These are phyloP conservation scores for Iris pallida DNA, from an alignment of 116 monocot genomes.

Conservation along the genomic window DNA sequence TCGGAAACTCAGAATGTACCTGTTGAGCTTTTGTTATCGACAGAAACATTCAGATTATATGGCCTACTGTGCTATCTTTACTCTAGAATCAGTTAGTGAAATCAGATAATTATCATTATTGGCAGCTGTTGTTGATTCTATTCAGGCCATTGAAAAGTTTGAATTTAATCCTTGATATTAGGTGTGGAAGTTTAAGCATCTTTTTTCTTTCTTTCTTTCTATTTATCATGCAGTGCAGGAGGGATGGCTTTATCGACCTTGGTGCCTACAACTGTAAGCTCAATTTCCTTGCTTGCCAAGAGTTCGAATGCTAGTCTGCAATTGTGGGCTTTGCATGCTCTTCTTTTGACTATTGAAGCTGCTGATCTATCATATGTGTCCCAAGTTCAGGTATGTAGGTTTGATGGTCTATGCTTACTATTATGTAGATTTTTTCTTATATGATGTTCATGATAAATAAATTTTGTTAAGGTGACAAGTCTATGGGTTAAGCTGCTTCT, in stretches of 20 bases:
- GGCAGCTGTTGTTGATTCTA: too few species aligned
- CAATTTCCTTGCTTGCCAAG: slow-evolving; percentile 65
- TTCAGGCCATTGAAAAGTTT: too few species aligned
- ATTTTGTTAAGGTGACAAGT: too few species aligned
- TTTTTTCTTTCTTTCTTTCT: not conserved
- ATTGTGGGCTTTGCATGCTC: slow-evolving; percentile 88
- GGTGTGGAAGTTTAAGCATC: too few species aligned
- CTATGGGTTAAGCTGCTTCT: too few species aligned
- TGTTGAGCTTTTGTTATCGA: too few species aligned
- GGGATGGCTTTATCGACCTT: slow-evolving; percentile 93
- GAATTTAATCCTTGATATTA: too few species aligned
- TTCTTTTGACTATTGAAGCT: slow-evolving; percentile 97
- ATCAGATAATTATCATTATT: too few species aligned
- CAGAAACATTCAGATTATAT: too few species aligned
- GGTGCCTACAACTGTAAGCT: slow-evolving; percentile 78
- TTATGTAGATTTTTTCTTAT: not conserved
- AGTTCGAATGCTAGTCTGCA: slow-evolving; percentile 74
- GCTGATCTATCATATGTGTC: slow-evolving; percentile 93
- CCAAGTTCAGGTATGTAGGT: slow-evolving; percentile 79
- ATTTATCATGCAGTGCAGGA: slow-evolving; percentile 76
- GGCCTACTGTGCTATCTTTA: too few species aligned
- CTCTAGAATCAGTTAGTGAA: too few species aligned
- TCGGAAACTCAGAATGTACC: too few species aligned
- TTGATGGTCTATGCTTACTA: not conserved
- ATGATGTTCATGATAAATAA: not conserved